Conservation (phyloP, 2,329 filamentous ascomycete genomes). For the Aspergillus fumigatiaffinis region DNA sequence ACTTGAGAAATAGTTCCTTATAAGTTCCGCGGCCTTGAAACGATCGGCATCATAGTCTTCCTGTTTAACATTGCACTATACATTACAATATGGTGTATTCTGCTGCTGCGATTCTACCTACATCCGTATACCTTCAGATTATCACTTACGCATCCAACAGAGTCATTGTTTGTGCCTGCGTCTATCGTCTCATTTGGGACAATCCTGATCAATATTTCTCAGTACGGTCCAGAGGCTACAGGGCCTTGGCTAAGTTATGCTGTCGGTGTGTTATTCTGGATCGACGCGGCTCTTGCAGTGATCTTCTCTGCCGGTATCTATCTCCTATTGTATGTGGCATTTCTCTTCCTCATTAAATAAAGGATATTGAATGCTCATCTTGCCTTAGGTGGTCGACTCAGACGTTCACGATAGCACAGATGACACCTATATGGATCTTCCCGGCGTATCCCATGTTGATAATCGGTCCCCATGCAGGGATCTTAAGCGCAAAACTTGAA, state of each 20-base stretch:
- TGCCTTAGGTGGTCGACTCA: conserved; percentile 57
- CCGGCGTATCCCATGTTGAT: conserved; percentile 78
- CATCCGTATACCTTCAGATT: conserved; percentile 66
- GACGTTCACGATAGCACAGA: conserved; percentile 69
- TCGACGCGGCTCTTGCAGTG: conserved; percentile 66
- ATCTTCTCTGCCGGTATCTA: conserved; percentile 68
- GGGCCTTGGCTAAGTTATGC: conserved; percentile 59
- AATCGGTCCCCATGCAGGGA: conserved; percentile 67
- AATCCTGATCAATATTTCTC: conserved; percentile 71
- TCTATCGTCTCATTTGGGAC: conserved; percentile 67
- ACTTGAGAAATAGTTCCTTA: conserved; percentile 45
- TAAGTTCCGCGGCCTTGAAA: conserved; percentile 53
- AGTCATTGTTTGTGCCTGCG: conserved; percentile 73
- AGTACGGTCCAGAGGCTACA: conserved; percentile 65
- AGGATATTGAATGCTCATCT: conserved; percentile 10
- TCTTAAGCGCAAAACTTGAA: conserved; percentile 48
- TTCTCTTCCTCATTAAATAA: not conserved
- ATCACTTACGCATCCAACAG: conserved; percentile 72
- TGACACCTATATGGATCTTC: conserved; percentile 88
- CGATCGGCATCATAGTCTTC: conserved; percentile 59
- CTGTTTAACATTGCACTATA: conserved; percentile 63
- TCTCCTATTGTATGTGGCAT: conserved; percentile 55
- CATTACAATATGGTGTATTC: conserved; percentile 58
- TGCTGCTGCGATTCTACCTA: conserved; percentile 64
- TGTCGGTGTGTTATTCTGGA: conserved; percentile 70